Evolutionary conservation across 345 rosid species (phyloP), one percentile per base, ranked within the genome.

Genomic region (Angophora floribunda): DNA sequence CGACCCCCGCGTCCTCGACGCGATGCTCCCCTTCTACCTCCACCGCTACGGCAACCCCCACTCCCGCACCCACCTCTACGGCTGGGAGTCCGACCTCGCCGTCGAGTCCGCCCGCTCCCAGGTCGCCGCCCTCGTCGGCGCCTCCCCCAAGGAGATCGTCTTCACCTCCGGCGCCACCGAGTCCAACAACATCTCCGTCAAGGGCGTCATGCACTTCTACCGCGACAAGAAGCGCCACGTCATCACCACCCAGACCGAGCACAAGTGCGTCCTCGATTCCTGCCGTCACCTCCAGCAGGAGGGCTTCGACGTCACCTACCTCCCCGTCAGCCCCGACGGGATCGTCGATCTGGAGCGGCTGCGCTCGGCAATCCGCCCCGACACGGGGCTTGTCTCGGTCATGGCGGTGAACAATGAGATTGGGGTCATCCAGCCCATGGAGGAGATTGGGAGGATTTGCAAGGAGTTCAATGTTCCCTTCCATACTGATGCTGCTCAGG

Each of bases 361-460:
- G 45, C 89, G 90, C 21, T 90, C 92, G 13, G 94, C 97, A 9
- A 95, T 98, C 86, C 91, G 98, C 50, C 96, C 96, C 0, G 99
- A 97, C 52, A 97, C 99, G 0, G 98, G 99, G 13, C 89, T 96
- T 30, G 95, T 98, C 32, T 98, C 99, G 14, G 92, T 98, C 86
- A 97, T 98, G 99, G 95, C 99, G 80, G 99, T 97, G 84, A 98
- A 98, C 85, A 98, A 98, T 61, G 99, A 98, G 93, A 96, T 98
- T 88, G 99, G 99, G 86, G 99, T 96, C 44, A 93, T 97, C 86
- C 99, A 97, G 67, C 99, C 99, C 5, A 91, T 97, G 95, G 99
- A 95, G 88, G 99, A 98, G 91, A 97, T 96, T 32, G 99, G 99
- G 80, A 41, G 84, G 87, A 94, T 98, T 85, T 98, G 99, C 50